phyloP scores from a whole-genome alignment of 2,329 filamentous ascomycete species.

The Cladosporium phlei region DNA sequence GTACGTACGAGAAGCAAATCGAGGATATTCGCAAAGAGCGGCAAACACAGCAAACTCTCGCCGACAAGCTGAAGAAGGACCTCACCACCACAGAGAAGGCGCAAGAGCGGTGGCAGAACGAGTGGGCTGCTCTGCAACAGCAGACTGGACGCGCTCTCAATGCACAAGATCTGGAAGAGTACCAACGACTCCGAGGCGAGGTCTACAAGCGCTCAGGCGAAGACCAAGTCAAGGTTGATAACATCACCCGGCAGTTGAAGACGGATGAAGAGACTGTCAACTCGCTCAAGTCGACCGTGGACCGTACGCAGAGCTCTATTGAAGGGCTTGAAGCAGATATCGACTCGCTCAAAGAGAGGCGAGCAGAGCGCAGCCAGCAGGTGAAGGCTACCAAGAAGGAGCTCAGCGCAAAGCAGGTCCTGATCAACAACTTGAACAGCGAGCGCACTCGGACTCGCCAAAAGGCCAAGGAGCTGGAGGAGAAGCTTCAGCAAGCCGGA shows the following conservation, averaged over 20 bases:
- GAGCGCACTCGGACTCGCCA: conserved; percentile 77
- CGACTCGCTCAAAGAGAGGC: conserved; percentile 63
- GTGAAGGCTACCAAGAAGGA: conserved; percentile 64
- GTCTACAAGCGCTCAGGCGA: conserved; percentile 76
- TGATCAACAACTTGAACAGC: conserved; percentile 78
- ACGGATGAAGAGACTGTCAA: conserved; percentile 88
- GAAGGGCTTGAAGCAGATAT: conserved; percentile 71
- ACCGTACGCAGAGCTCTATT: conserved; percentile 67
- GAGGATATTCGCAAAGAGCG: conserved; percentile 70
- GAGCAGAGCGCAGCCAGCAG: conserved; percentile 55
- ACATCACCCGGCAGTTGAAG: conserved; percentile 81
- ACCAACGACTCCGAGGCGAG: conserved; percentile 76
- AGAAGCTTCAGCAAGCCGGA: conserved; percentile 78
- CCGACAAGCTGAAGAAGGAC: conserved; percentile 73
- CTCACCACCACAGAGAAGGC: conserved; percentile 83
- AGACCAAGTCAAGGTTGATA: conserved; percentile 78
- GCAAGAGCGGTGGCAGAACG: conserved; percentile 78
- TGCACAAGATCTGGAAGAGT: conserved; percentile 82
- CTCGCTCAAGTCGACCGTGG: conserved; percentile 82
- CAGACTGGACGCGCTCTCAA: conserved; percentile 82
- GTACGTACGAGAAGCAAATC: conserved; percentile 63
- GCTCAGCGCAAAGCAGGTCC: conserved; percentile 85
- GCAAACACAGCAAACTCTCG: conserved; percentile 62
- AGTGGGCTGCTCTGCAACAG: conserved; percentile 79
- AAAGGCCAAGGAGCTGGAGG: conserved; percentile 80